A percentile compares a stretch with the other conserved stretches of the same genome.
Evolutionary conservation across 768 basidiomycete genomes (phyloP).

Genomic region (Suillus cothurnatus): DNA sequence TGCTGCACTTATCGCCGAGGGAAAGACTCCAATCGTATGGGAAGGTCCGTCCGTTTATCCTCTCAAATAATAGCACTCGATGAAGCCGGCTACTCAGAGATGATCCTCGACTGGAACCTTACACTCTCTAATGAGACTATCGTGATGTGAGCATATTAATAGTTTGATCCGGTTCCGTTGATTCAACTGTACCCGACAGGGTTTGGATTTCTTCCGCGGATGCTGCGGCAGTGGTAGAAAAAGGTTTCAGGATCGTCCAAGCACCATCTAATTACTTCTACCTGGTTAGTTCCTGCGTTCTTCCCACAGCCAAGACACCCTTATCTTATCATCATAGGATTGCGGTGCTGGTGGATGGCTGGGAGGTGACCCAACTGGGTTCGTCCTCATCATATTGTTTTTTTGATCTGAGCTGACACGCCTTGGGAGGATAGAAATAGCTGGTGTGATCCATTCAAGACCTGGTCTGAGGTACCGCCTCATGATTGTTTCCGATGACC

Average conservation of each 20-base stretch:
- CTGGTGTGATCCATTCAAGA: slow-evolving; percentile 56
- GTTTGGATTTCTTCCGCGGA: slow-evolving; percentile 51
- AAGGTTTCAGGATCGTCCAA: slow-evolving; percentile 48
- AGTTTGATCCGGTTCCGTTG: neutral
- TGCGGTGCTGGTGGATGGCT: slow-evolving; percentile 53
- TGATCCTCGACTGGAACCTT: slow-evolving; percentile 44
- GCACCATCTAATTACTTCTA: slow-evolving; percentile 57
- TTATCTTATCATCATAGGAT: slow-evolving; percentile 30
- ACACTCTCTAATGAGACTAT: slow-evolving; percentile 44
- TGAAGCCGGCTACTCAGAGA: slow-evolving; percentile 36
- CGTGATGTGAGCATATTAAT: slow-evolving; percentile 35
- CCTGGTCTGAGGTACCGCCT: slow-evolving; percentile 45
- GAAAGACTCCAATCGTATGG: slow-evolving; percentile 84
- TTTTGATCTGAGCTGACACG: neutral
- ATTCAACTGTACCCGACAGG: slow-evolving; percentile 20
- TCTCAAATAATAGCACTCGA: neutral
- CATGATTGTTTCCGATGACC: slow-evolving; percentile 11
- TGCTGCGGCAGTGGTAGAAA: slow-evolving; percentile 38
- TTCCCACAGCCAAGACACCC: neutral
- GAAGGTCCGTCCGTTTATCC: slow-evolving; percentile 48
- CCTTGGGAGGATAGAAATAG: slow-evolving; percentile 32
- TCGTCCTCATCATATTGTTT: slow-evolving; percentile 4
- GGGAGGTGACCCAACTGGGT: slow-evolving; percentile 36
- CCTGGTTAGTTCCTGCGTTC: slow-evolving; percentile 30
- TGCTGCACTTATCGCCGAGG: slow-evolving; percentile 48